Percentiles rank a stretch among this genome's conserved stretches.
These are phyloP conservation scores for Mortierella sp. DNA, from an alignment of 371 early-diverging fungal species.

Conservation along the genomic window DNA sequence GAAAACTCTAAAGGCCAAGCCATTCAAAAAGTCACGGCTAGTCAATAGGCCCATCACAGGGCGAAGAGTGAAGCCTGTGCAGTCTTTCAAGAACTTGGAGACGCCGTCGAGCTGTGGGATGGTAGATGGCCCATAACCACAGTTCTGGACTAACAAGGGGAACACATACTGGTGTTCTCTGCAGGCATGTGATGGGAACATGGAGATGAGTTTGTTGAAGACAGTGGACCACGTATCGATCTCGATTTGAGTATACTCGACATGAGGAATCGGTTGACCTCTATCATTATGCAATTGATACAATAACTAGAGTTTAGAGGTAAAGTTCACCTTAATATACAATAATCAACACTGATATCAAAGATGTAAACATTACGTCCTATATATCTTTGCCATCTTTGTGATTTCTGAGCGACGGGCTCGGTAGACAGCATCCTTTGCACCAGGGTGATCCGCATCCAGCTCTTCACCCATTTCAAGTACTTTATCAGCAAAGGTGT, in stretches of 20 bases:
- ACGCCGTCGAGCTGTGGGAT: slow-evolving; percentile 95
- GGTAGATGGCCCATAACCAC: slow-evolving; percentile 85
- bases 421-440: slow-evolving; percentile 89
- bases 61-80: slow-evolving; percentile 95
- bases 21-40: slow-evolving; percentile 94
- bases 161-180: slow-evolving; percentile 94
- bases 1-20: slow-evolving; percentile 96
- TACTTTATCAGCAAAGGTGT: slow-evolving; percentile 93
- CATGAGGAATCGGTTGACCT: slow-evolving; percentile 85
- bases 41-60: slow-evolving; percentile 96
- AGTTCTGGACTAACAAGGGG: slow-evolving; percentile 92
- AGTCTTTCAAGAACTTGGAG: slow-evolving; percentile 93
- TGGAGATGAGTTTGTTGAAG: slow-evolving; percentile 78
- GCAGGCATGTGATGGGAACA: slow-evolving; percentile 92
- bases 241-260: slow-evolving; percentile 89
- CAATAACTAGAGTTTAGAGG: neutral
- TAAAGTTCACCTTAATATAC: neutral
- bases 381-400: slow-evolving; percentile 84
- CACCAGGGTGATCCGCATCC: slow-evolving; percentile 96
- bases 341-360: neutral
- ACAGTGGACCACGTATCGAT: slow-evolving; percentile 90
- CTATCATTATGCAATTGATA: slow-evolving; percentile 21
- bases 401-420: slow-evolving; percentile 90
- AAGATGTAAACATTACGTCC: slow-evolving; percentile 60
- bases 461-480: slow-evolving; percentile 93